A percentile compares a stretch with the other conserved stretches of the same genome.
Evolutionary conservation across 306 rosid genomes (phyloP).

Genomic region (Rosa chinensis): DNA sequence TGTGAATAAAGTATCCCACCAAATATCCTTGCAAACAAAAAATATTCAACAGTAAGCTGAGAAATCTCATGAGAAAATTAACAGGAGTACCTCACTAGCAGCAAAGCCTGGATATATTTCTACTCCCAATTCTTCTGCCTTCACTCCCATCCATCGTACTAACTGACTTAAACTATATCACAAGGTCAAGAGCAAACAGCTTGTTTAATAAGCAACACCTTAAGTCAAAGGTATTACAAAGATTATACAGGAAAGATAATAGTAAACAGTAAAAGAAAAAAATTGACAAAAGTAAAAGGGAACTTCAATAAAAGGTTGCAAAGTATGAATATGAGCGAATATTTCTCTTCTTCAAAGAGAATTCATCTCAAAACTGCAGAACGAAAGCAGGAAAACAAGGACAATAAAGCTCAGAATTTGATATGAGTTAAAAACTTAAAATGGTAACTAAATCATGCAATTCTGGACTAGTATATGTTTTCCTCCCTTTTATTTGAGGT

Average conservation of each 20-base stretch:
- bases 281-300: background rate
- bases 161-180: conserved; percentile 84
- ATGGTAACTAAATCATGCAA: background rate
- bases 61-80: conserved; percentile 19
- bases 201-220: background rate
- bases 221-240: background rate
- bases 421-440: background rate
- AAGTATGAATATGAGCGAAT: conserved; percentile 11
- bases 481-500: background rate
- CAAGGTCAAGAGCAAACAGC: conserved; percentile 28
- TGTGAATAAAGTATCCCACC: background rate
- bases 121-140: conserved; percentile 95
- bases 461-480: background rate
- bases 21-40: background rate
- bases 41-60: conserved; percentile 22
- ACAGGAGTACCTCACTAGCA: conserved; percentile 78
- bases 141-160: conserved; percentile 89
- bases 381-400: background rate
- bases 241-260: conserved; percentile 17
- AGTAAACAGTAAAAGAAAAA: background rate
- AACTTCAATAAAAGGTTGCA: conserved; percentile 9
- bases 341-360: background rate
- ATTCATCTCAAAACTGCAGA: conserved; percentile 3
- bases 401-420: background rate
- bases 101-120: conserved; percentile 97